Evolutionary conservation across 768 basidiomycete genomes (phyloP), one percentile per base, ranked within the genome.

Genomic region (Gloeopeniophorella convolvens): DNA sequence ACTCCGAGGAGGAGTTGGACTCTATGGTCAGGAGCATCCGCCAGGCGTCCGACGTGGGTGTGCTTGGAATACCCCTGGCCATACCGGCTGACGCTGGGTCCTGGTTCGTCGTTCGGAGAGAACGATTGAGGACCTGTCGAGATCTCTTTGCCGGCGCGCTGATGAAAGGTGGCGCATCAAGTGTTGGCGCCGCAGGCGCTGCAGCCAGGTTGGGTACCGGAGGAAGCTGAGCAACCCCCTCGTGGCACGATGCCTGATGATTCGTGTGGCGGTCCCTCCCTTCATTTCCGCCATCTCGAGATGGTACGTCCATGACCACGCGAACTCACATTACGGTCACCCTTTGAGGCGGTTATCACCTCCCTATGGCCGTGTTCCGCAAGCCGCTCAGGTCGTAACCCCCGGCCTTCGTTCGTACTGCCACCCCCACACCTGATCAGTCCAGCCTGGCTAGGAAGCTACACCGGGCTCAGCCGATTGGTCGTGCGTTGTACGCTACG

Each of bases 1-100:
- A 92, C 63, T 91, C 89, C 4, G 89, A 92, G 59, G 82, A 80
- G 9, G 90, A 93, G 66, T 71, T 92, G 41, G 90, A 93, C 44
- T 77, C 79, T 12, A 71, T 92, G 21, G 75, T 85, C 24, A 73
- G 72, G 48, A 79, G 79, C 9, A 77, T 89, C 24, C 72, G 77
- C 42, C 63, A 65, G 2, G 79, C 83, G 1, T 72, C 71, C 44
- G 71, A 74, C 20, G 77, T 72, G 55, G 85, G 85, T 2, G 57
- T 80, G 21, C 70, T 84, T 34, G 82, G 76, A 4, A 68, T 77
- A 4, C 84, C 85, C 10, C 68, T 90, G 15, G 89, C 88, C 2
- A 76, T 83, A 0, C 82, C 89, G 2, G 78, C 71, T 54, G 85
- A 86, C 56, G 79, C 82, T 16, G 74, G 85, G 27, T 83, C 80